Percentiles rank a stretch among this genome's conserved stretches.
phyloP scores from a whole-genome alignment of 2,329 filamentous ascomycete species.

The Botrytis paeoniae region DNA sequence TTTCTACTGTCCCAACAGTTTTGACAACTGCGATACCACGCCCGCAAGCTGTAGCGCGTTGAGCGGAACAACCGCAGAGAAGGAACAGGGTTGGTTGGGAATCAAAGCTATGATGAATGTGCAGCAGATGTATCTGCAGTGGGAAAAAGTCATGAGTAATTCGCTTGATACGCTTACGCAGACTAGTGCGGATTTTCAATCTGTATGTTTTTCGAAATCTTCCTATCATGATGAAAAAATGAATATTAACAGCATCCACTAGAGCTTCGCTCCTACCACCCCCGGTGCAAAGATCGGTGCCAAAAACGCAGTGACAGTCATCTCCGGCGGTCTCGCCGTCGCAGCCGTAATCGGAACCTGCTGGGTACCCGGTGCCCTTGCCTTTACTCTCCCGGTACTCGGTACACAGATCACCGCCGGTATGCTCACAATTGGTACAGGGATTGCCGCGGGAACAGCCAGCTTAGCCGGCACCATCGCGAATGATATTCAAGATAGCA shows the following conservation, averaged over 20 bases:
- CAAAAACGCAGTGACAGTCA: background rate
- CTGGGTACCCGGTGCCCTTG: background rate
- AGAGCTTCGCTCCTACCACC: background rate
- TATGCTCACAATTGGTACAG: background rate
- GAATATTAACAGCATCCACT: background rate
- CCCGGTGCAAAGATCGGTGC: background rate
- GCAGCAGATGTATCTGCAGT: background rate
- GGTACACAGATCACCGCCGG: background rate
- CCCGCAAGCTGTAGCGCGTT: background rate
- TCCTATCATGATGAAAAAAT: background rate
- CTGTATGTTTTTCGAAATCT: background rate
- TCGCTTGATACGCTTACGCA: background rate
- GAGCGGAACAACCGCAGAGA: background rate
- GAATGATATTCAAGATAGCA: background rate
- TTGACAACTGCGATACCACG: background rate
- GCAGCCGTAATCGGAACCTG: background rate
- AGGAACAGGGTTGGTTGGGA: background rate
- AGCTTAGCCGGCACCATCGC: background rate
- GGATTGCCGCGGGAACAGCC: background rate
- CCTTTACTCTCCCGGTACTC: background rate
- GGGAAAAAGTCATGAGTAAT: slow-evolving; percentile 2
- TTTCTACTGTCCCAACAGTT: background rate
- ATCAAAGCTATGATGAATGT: slow-evolving; percentile 1
- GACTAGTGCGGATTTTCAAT: background rate
- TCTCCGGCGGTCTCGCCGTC: background rate